These are phyloP conservation scores for Colletotrichum australisinense DNA, from an alignment of 2,329 filamentous ascomycete genomes.

Conservation along the genomic window DNA sequence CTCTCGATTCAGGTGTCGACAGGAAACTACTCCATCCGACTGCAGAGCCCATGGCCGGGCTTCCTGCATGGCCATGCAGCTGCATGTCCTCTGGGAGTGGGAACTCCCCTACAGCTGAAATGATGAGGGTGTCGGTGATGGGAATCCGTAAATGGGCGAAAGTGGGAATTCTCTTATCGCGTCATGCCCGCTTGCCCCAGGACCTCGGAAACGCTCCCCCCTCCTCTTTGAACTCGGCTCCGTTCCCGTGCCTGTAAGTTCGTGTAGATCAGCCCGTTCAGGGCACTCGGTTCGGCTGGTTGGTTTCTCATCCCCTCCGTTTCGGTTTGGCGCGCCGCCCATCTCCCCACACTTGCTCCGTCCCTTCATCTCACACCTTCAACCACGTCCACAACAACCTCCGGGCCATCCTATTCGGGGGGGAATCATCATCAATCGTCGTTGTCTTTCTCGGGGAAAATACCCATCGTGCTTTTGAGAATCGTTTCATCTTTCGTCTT, in stretches of 20 bases:
- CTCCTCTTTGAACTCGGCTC: neutral
- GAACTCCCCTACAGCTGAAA: neutral
- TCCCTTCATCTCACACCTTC: constrained; percentile 21
- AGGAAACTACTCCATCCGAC: constrained; percentile 6
- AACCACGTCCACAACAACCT: neutral
- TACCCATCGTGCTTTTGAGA: neutral
- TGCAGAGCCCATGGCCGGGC: constrained; percentile 7
- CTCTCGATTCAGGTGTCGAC: neutral
- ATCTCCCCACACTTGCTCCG: constrained; percentile 16
- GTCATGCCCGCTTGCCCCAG: constrained; percentile 2
- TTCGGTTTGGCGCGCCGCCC: constrained; percentile 22
- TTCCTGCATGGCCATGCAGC: constrained; percentile 6
- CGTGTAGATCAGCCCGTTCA: constrained; percentile 27
- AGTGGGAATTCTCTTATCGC: constrained; percentile 28
- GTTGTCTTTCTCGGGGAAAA: neutral
- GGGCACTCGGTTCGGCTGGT: constrained; percentile 28
- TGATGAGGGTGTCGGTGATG: neutral
- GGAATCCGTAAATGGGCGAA: neutral
- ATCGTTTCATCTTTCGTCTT: constrained; percentile 3
- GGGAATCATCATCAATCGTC: neutral
- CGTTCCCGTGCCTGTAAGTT: neutral
- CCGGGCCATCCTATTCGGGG: neutral
- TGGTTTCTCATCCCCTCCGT: constrained; percentile 22
- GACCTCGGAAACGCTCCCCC: neutral
- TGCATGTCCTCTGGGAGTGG: constrained; percentile 2